Evolutionary conservation across 805 yeast genomes (phyloP), one percentile per base, ranked within the genome.

Genomic region (Schwanniomyces sp.): DNA sequence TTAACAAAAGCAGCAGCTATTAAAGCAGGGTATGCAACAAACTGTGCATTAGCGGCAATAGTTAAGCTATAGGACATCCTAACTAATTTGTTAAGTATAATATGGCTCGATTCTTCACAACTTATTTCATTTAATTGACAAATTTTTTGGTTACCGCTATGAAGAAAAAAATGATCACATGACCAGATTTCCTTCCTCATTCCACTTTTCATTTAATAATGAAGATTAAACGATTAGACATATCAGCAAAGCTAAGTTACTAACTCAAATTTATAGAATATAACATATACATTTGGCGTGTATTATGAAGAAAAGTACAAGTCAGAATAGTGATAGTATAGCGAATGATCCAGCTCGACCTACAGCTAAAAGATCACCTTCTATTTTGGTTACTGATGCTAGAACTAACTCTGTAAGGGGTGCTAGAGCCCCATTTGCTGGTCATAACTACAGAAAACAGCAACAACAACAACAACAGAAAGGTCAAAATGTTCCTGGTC

Each of bases 371-470:
- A 70, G 97, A 57, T 88, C 97, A 27, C 97, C 98, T 9, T 88
- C 96, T 1, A 91, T 91, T 59, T 75, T 91, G 48, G 98, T 91
- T 34, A 92, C 98, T 0, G 98, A 91, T 68, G 82, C 88, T 2
- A 75, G 98, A 50, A 77, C 82, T 45, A 71, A 71, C 49, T 73
- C 67, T 46, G 66, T 72, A 18, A 74, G 75, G 52, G 76, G 79
- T 24, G 70, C 76, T n/a, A 63, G 85, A 43, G 94, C 92, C 0
- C 95, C 94, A 1, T 88, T 84, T 75, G 94, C 94, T 0, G 91
- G 92, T 30, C 82, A 78, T 45, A 69, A 69, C 52, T 75, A 56
- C 53, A 64, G 62, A 48, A 70, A 69, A 43, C 75, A 69, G 44
- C 74, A 69, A 46, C 71, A 59, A 37, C 67, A 55, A 34, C 55